These are phyloP conservation scores for Austroboletus eburneus DNA, from an alignment of 768 basidiomycete species.

Conservation along the genomic window DNA sequence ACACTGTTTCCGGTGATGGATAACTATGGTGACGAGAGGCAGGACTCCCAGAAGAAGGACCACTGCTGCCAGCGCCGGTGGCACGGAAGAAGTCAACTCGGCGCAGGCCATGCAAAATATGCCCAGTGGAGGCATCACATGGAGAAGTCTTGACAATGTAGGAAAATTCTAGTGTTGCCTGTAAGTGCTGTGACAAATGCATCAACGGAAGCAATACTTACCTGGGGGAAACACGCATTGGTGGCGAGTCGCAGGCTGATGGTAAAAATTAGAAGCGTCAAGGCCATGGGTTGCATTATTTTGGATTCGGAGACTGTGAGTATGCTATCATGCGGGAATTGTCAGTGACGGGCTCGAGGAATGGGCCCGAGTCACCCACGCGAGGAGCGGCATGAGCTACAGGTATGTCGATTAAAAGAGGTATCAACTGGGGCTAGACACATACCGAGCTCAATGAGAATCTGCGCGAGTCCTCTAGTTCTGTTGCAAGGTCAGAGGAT, in stretches of 20 bases:
- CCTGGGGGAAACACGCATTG: not conserved
- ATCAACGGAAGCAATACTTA: not conserved
- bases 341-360: not conserved
- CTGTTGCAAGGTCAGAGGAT: no score
- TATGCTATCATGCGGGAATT: not conserved
- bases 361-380: no score
- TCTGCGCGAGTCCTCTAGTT: no score
- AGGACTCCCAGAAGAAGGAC: slow-evolving; percentile 10
- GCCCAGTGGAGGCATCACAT: slow-evolving; percentile 17
- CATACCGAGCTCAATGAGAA: no score
- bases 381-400: no score
- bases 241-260: not conserved
- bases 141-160: slow-evolving; percentile 7
- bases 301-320: not conserved
- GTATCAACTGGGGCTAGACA: no score
- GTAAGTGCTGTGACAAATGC: not conserved
- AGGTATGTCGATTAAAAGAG: no score
- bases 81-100: slow-evolving; percentile 7
- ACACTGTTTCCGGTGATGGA: slow-evolving; percentile 2
- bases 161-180: no score
- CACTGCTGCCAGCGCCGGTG: slow-evolving; percentile 5
- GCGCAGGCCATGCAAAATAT: slow-evolving; percentile 7
- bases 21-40: slow-evolving; percentile 4
- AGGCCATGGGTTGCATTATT: not conserved
- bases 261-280: not conserved